phyloP scores from a whole-genome alignment of 2,329 filamentous ascomycete species.

The Diaporthe nobilis region DNA sequence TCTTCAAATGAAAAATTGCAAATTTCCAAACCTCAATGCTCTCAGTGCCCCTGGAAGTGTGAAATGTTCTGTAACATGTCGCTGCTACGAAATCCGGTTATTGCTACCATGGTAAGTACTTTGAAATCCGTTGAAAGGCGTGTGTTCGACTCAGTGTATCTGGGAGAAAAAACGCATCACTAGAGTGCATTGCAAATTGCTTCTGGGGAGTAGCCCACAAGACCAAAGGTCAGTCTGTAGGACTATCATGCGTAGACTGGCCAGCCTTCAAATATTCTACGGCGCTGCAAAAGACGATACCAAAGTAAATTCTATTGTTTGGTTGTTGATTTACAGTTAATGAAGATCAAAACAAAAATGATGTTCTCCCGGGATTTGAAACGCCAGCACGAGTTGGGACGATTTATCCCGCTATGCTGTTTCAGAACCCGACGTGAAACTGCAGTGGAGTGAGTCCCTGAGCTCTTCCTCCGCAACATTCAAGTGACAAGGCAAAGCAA shows the following conservation, averaged over 20 bases:
- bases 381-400: background rate
- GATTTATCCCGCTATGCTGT: constrained; percentile 9
- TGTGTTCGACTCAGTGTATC: background rate
- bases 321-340: background rate
- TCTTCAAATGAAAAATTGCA: background rate
- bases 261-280: background rate
- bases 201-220: background rate
- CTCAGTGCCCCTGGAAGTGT: background rate
- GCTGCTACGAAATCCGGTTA: background rate
- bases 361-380: background rate
- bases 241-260: background rate
- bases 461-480: background rate
- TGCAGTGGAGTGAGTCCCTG: background rate
- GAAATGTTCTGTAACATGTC: background rate
- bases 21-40: background rate
- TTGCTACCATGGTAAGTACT: background rate
- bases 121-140: background rate
- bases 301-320: background rate
- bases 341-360: background rate
- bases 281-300: too few relatives aligned
- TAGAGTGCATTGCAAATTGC: background rate
- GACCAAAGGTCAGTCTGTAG: background rate
- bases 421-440: constrained; percentile 33
- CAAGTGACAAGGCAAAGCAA: background rate
- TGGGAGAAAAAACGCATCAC: background rate